Evolutionary conservation across 345 rosid species (phyloP).

Genomic region (Brassica juncea): DNA sequence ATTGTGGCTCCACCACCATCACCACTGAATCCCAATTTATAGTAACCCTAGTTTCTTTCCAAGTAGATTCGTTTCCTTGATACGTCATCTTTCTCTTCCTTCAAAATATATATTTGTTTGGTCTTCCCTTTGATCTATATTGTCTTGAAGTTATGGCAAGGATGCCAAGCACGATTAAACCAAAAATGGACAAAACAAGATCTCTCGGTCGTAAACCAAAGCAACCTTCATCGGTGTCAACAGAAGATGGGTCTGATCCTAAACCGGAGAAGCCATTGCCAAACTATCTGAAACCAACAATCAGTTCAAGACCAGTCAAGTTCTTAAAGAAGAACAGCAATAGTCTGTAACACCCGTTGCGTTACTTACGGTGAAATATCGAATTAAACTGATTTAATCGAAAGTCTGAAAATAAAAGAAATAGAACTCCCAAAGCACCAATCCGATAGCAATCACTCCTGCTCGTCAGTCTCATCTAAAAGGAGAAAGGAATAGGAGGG

Average conservation of each 20-base stretch:
- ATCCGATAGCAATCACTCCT: too few species aligned
- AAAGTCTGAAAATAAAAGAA: too few species aligned
- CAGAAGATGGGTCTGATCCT: slow-evolving; percentile 33
- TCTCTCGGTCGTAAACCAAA: slow-evolving; percentile 29
- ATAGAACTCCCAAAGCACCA: too few species aligned
- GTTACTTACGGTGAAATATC: too few species aligned
- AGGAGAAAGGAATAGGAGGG: too few species aligned
- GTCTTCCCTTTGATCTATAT: slow-evolving; percentile 11
- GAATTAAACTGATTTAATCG: too few species aligned
- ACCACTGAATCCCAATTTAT: slow-evolving; percentile 15
- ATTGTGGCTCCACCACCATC: too few species aligned
- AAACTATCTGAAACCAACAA: slow-evolving; percentile 65
- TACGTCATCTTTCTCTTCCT: slow-evolving; percentile 2
- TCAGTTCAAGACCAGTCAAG: slow-evolving; percentile 50
- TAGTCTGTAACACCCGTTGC: too few species aligned
- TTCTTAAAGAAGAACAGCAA: slow-evolving; percentile 38
- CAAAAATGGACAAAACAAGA: slow-evolving; percentile 36
- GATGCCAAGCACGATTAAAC: slow-evolving; percentile 34
- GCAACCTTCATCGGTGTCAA: slow-evolving; percentile 28
- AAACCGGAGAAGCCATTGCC: slow-evolving; percentile 48
- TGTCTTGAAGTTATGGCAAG: slow-evolving; percentile 43
- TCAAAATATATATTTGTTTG: not conserved
- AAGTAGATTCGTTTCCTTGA: slow-evolving; percentile 32
- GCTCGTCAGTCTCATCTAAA: too few species aligned
- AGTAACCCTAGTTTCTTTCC: slow-evolving; percentile 32